These are phyloP conservation scores for Podila epigama DNA, from an alignment of 192 early-diverging fungal genomes.

Conservation along the genomic window DNA sequence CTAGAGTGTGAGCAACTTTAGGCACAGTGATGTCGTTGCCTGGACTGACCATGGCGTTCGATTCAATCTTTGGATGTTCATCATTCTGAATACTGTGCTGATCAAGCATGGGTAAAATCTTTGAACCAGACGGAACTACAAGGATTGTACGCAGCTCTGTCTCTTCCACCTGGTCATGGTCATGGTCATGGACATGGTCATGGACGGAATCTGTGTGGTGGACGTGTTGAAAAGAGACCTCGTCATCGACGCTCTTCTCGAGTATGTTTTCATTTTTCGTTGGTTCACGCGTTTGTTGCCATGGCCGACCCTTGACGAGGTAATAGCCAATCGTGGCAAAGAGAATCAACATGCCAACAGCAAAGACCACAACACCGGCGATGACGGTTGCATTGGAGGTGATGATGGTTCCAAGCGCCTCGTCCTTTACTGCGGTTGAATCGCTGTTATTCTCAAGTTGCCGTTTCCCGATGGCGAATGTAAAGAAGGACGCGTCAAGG, in stretches of 20 bases:
- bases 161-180: not conserved
- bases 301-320: conserved; percentile 16
- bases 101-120: not conserved
- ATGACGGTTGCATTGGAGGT: conserved; percentile 6
- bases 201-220: too few relatives aligned
- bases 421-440: not conserved
- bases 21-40: too few relatives aligned
- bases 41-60: not conserved
- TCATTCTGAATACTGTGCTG: not conserved
- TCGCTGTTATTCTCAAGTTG: not conserved
- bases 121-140: not conserved
- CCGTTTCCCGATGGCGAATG: too few relatives aligned
- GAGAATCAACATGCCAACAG: conserved; percentile 18
- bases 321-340: conserved; percentile 13
- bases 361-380: conserved; percentile 21
- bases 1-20: too few relatives aligned
- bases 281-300: not conserved
- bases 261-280: not conserved
- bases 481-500: too few relatives aligned
- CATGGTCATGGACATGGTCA: too few relatives aligned
- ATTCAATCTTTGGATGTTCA: not conserved
- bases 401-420: not conserved
- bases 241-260: not conserved
- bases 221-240: too few relatives aligned
- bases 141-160: not conserved